These are phyloP conservation scores for Poteriospumella lacustris DNA, from an alignment of 108 stramenopile genomes.

Conservation along the genomic window DNA sequence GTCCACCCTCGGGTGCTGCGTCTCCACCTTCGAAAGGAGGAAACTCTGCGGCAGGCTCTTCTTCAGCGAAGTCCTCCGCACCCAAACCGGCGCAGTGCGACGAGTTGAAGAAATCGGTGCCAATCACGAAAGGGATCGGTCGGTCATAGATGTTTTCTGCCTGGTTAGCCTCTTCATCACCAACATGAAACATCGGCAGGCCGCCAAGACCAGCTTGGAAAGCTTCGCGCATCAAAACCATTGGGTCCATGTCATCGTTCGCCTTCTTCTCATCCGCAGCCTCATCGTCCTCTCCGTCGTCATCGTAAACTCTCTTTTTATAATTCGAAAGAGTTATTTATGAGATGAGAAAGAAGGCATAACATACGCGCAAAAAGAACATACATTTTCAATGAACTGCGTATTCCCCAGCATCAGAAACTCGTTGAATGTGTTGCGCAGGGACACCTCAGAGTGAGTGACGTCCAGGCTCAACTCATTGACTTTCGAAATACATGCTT, in stretches of 20 bases:
- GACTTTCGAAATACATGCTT: neutral
- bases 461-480: neutral
- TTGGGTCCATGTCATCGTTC: neutral
- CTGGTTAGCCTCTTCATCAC: neutral
- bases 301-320: constrained; percentile 18
- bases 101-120: neutral
- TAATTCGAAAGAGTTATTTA: neutral
- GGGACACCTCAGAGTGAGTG: constrained; percentile 1
- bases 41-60: neutral
- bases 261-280: neutral
- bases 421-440: constrained; percentile 24
- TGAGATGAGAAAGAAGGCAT: neutral
- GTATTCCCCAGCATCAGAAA: constrained; percentile 24
- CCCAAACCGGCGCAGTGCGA: neutral
- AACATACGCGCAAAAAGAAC: too few species aligned
- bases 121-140: constrained; percentile 19
- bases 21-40: neutral
- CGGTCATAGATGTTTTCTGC: constrained; percentile 3
- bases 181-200: neutral
- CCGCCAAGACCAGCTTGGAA: neutral
- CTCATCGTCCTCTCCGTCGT: constrained; percentile 5
- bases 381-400: constrained; percentile 29
- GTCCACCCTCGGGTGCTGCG: neutral
- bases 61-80: neutral
- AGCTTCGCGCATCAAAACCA: neutral